Conservation (phyloP, 495 filamentous ascomycete genomes). For the Zalerion maritima region DNA sequence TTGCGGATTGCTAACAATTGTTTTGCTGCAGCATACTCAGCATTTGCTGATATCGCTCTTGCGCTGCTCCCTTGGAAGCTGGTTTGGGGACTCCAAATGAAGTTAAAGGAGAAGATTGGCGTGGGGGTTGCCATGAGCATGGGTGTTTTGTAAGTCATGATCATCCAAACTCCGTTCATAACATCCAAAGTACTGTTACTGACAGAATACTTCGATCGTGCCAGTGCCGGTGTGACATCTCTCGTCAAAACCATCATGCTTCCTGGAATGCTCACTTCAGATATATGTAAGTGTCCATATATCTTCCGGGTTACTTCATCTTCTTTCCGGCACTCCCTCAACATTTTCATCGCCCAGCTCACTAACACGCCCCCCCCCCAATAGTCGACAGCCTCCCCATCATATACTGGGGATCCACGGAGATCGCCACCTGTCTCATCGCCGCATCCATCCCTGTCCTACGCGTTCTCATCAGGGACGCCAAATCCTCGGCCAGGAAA, state of each 20-base stretch:
- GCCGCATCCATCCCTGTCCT: conserved; percentile 21
- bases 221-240: conserved; percentile 17
- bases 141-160: conserved; percentile 21
- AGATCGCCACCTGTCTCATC: conserved; percentile 19
- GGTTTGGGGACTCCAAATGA: conserved; percentile 20
- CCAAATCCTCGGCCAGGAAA: too few relatives aligned
- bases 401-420: conserved; percentile 15
- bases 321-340: too few relatives aligned
- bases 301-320: too few relatives aligned
- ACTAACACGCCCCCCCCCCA: too few relatives aligned
- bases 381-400: conserved; percentile 15
- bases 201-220: neutral
- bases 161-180: neutral
- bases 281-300: too few relatives aligned
- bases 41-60: conserved; percentile 19
- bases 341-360: too few relatives aligned
- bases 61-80: conserved; percentile 20
- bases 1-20: conserved; percentile 2
- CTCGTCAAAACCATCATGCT: conserved; percentile 17
- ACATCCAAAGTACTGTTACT: neutral
- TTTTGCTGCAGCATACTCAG: conserved; percentile 18
- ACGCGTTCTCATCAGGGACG: conserved; percentile 13
- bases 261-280: conserved; percentile 6
- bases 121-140: conserved; percentile 26
- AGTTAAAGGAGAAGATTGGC: conserved; percentile 21